A percentile compares a stretch with the other conserved stretches of the same genome.
These are phyloP conservation scores for Cryptococcus sp. DNA, from an alignment of 1,284 basidiomycete species.

Conservation along the genomic window DNA sequence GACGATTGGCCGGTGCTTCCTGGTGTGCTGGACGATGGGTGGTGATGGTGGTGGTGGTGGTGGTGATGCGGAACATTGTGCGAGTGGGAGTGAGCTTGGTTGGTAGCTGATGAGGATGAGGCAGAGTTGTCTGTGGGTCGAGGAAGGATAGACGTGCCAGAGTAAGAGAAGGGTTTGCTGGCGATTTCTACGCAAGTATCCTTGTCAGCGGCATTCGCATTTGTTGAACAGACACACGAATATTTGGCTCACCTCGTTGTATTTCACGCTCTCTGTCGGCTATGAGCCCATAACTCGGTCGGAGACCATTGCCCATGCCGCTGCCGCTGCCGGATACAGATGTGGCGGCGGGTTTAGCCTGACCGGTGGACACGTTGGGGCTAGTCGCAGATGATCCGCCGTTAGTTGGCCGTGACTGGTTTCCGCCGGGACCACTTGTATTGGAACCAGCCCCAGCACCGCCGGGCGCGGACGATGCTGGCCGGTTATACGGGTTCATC, in stretches of 20 bases:
- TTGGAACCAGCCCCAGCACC: no score
- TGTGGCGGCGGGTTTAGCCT: constrained; percentile 1
- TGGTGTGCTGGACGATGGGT: constrained; percentile 6
- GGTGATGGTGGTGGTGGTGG: constrained; percentile 23
- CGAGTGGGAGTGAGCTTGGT: constrained; percentile 1
- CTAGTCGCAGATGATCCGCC: constrained; percentile 6
- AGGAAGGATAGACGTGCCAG: neutral
- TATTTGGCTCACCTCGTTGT: constrained; percentile 1
- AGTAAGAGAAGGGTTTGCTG: neutral
- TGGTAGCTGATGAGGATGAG: constrained; percentile 2
- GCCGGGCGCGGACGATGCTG: no score
- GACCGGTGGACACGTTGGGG: constrained; percentile 11
- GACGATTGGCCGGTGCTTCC: constrained; percentile 3
- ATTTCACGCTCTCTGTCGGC: constrained; percentile 7
- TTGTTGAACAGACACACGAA: constrained; percentile 3
- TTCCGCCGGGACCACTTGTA: neutral
- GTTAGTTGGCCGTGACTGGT: constrained; percentile 1
- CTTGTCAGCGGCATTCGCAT: neutral
- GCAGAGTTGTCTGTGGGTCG: neutral
- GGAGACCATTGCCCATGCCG: constrained; percentile 9
- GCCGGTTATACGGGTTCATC: no score
- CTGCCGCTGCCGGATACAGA: neutral
- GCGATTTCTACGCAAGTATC: neutral
- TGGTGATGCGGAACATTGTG: constrained; percentile 13
- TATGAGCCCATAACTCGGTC: constrained; percentile 18